A percentile compares a stretch with the other conserved stretches of the same genome.
Conservation (phyloP, 306 rosid species). For the peach (Prunus persica) region Prunus_persica_NCBIv2 NC_034011.1:19447001-19447500, state of each 20-base stretch:
- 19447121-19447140: constrained; percentile 52
- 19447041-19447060: constrained; percentile 48
- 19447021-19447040: constrained; percentile 62
- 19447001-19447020: constrained; percentile 62
- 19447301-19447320: background rate
- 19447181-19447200: constrained; percentile 73
- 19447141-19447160: constrained; percentile 57
- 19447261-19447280: background rate
- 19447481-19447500: constrained; percentile 64
- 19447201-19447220: constrained; percentile 67
- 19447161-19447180: constrained; percentile 48
- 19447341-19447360: background rate
- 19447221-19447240: constrained; percentile 47
- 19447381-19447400: constrained; percentile 60
- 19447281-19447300: background rate
- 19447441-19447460: constrained; percentile 40
- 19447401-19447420: constrained; percentile 46
- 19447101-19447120: constrained; percentile 51
- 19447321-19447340: too few species aligned
- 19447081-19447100: constrained; percentile 54
- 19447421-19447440: constrained; percentile 27
- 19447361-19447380: constrained; percentile 70
- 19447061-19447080: constrained; percentile 53
- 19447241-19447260: constrained; percentile 32
- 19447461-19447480: constrained; percentile 54